phyloP scores from a whole-genome alignment of 495 filamentous ascomycete species.

The Tuber magnatum region DNA sequence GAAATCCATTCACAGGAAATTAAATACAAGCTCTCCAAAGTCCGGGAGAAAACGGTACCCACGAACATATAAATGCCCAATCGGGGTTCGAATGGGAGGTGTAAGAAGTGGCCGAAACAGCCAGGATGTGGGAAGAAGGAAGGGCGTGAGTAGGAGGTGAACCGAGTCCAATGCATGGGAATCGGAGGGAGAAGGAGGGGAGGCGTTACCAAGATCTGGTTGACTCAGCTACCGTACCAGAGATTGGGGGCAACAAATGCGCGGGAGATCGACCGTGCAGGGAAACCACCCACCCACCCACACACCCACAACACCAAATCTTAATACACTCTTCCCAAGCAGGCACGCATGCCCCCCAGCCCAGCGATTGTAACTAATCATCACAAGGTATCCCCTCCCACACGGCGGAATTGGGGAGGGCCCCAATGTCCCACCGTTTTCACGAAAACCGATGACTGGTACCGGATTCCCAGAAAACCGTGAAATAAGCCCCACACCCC shows the following conservation, averaged over 20 bases:
- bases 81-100: neutral
- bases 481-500: neutral
- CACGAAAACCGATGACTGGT: neutral
- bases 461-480: neutral
- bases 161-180: neutral
- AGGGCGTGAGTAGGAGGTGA: neutral
- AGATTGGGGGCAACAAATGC: neutral
- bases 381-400: neutral
- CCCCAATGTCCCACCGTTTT: neutral
- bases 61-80: neutral
- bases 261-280: neutral
- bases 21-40: neutral
- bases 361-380: too few relatives aligned
- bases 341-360: neutral
- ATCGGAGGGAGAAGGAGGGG: neutral
- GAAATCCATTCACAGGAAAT: neutral
- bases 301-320: neutral
- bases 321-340: neutral
- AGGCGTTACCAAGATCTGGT: neutral
- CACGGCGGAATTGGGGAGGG: neutral
- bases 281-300: neutral
- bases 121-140: neutral
- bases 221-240: neutral
- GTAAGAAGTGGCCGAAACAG: neutral
- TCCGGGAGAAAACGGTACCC: neutral